Percentiles rank a stretch among this genome's conserved stretches.
These are phyloP conservation scores for Pythium brassicae DNA, from an alignment of 352 stramenopile species.

Conservation along the genomic window DNA sequence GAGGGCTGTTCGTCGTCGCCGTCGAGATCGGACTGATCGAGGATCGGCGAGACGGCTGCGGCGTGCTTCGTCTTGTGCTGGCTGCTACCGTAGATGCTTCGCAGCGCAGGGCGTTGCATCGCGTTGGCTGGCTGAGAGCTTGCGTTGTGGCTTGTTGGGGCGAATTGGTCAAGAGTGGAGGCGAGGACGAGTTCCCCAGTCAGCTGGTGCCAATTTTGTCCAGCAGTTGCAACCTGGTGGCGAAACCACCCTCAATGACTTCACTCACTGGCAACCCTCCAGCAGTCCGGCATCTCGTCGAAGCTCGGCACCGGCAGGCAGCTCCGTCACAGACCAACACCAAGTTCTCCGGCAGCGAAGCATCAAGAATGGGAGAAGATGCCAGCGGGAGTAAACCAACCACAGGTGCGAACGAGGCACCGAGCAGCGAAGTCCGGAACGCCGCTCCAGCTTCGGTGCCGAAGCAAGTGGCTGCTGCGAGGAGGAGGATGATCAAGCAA, in stretches of 20 bases:
- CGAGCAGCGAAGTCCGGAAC: background rate
- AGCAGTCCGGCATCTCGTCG: too few relatives aligned
- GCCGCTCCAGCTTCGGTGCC: background rate
- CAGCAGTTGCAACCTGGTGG: background rate
- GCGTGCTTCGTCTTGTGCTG: slow-evolving; percentile 41
- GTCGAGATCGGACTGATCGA: slow-evolving; percentile 27
- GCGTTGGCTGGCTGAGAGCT: background rate
- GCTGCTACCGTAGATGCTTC: slow-evolving; percentile 31
- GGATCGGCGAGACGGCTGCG: slow-evolving; percentile 46
- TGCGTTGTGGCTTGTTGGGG: background rate
- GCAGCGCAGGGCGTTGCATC: slow-evolving; percentile 38
- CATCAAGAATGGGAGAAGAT: background rate
- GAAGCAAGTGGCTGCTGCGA: slow-evolving; percentile 33
- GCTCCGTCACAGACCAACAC: too few relatives aligned
- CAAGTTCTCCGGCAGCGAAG: too few relatives aligned
- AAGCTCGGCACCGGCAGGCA: too few relatives aligned
- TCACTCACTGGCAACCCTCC: background rate
- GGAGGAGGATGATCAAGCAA: slow-evolving; percentile 57
- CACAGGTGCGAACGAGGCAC: background rate
- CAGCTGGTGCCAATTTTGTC: background rate
- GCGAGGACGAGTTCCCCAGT: background rate
- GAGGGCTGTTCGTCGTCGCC: slow-evolving; percentile 13
- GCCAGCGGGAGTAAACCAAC: slow-evolving; percentile 3
- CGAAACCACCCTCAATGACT: background rate
- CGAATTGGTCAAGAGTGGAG: too few relatives aligned